phyloP scores from a whole-genome alignment of 1,284 basidiomycete genomes.

The Puccinia hordei region DNA sequence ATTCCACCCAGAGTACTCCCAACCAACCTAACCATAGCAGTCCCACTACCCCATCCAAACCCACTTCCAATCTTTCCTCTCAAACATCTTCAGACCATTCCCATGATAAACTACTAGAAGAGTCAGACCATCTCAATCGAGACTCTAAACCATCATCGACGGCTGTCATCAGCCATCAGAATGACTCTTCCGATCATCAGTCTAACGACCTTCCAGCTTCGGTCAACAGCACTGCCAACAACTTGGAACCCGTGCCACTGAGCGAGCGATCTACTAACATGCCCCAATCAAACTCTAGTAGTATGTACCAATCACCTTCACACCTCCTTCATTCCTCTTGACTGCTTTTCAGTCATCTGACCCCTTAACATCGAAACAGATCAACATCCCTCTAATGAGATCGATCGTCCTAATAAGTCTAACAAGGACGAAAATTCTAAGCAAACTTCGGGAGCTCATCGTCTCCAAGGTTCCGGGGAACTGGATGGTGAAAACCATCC shows the following conservation, averaged over 20 bases:
- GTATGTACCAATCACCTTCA: neutral
- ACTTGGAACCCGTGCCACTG: neutral
- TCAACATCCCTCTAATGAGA: neutral
- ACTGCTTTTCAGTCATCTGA: neutral
- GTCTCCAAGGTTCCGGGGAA: neutral
- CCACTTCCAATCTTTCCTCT: neutral
- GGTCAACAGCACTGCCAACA: neutral
- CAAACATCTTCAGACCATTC: neutral
- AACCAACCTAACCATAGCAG: neutral
- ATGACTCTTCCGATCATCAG: neutral
- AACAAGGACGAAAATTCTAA: neutral
- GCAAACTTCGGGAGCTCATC: neutral
- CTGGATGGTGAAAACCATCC: neutral
- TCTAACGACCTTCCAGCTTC: neutral
- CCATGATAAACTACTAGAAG: neutral
- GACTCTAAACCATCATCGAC: neutral
- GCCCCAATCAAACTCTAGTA: constrained; percentile 5
- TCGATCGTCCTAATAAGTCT: neutral
- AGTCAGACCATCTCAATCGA: neutral
- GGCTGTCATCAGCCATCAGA: neutral
- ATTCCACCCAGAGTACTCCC: neutral
- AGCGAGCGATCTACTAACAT: constrained; percentile 17
- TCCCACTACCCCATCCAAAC: neutral
- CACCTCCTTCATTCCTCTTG: neutral
- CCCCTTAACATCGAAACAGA: neutral